Evolutionary conservation across 257 asterid species (phyloP).

Genomic region (Ballota nigra): DNA sequence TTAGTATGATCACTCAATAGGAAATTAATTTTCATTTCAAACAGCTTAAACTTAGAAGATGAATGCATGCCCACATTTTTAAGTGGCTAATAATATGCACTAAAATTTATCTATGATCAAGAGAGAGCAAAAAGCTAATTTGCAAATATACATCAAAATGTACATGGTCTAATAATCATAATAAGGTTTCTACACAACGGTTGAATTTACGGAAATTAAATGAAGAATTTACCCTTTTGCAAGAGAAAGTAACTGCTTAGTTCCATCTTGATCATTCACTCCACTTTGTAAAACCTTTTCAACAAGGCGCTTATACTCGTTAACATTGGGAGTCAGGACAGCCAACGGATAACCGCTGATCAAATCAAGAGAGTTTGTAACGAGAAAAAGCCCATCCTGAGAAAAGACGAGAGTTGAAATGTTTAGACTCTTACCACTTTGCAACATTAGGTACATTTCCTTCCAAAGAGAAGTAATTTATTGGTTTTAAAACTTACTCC

Average conservation of each 20-base stretch:
- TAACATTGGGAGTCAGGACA: conserved; percentile 87
- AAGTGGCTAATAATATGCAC: not conserved
- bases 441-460: not conserved
- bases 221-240: conserved; percentile 57
- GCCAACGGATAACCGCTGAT: conserved; percentile 84
- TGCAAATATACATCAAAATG: not conserved
- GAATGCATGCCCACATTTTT: not conserved
- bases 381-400: conserved; percentile 95
- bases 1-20: not conserved
- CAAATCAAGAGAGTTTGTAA: conserved; percentile 76
- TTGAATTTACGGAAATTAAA: not conserved
- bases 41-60: not conserved
- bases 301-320: conserved; percentile 91
- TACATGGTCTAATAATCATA: not conserved
- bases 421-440: not conserved
- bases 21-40: not conserved
- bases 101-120: not conserved
- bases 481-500: conserved; percentile 59
- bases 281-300: conserved; percentile 70
- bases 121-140: not conserved
- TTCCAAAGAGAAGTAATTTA: not conserved
- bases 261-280: conserved; percentile 64
- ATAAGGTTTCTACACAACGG: not conserved
- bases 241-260: conserved; percentile 72
- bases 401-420: conserved; percentile 21